A percentile compares a stretch with the other conserved stretches of the same genome.
phyloP scores from a whole-genome alignment of 2,329 filamentous ascomycete species.

The Exophiala oligosperma region DNA sequence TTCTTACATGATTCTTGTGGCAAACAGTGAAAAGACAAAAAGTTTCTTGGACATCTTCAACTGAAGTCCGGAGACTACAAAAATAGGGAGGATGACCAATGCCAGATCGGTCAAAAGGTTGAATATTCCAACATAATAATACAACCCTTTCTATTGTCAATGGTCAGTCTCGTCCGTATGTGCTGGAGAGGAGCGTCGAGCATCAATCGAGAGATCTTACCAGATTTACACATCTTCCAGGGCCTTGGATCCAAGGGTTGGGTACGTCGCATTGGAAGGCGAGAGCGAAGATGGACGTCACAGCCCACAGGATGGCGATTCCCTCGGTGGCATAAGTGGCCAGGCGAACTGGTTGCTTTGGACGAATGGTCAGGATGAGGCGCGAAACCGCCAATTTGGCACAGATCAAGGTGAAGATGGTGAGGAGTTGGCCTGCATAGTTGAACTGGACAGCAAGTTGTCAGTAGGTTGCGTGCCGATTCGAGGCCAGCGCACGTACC shows the following conservation, averaged over 20 bases:
- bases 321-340: neutral
- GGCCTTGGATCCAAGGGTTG: neutral
- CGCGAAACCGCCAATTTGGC: constrained; percentile 11
- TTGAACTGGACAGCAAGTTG: neutral
- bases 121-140: neutral
- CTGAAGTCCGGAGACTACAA: neutral
- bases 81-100: neutral
- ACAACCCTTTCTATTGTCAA: neutral
- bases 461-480: neutral
- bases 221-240: neutral
- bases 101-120: neutral
- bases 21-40: neutral
- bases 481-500: neutral
- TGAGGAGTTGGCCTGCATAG: constrained; percentile 6
- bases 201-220: neutral
- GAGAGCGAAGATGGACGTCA: constrained; percentile 28
- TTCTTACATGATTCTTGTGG: neutral
- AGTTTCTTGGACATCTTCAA: neutral
- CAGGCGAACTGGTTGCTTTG: neutral
- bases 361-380: constrained; percentile 1
- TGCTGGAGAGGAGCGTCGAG: too few species aligned
- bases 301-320: constrained; percentile 17
- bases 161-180: neutral
- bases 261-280: constrained; percentile 29
- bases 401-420: neutral